Percentiles rank a stretch among this genome's conserved stretches.
phyloP scores from a whole-genome alignment of 192 early-diverging fungal genomes.

The Gigaspora rosea region DNA sequence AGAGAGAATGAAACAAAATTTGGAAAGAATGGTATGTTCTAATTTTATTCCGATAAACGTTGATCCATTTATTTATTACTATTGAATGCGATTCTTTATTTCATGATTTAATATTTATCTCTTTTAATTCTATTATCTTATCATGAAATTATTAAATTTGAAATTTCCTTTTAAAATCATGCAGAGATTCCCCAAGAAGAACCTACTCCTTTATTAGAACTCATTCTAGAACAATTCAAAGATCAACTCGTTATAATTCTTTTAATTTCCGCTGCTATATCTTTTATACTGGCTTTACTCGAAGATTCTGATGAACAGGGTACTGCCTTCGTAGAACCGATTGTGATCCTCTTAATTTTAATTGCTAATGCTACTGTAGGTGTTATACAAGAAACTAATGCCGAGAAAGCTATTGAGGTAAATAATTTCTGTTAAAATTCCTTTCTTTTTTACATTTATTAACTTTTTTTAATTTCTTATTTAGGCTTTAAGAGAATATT shows the following conservation, averaged over 20 bases:
- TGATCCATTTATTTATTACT: not conserved
- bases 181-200: slow-evolving; percentile 87
- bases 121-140: not conserved
- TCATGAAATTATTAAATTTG: not conserved
- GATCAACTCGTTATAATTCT: slow-evolving; percentile 98
- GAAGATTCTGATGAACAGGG: slow-evolving; percentile 68
- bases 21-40: slow-evolving; percentile 74
- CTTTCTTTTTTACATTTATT: not conserved
- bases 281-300: slow-evolving; percentile 89
- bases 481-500: slow-evolving; percentile 91
- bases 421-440: not conserved
- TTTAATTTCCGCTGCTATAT: slow-evolving; percentile 85
- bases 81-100: not conserved
- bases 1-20: slow-evolving; percentile 59
- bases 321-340: slow-evolving; percentile 96
- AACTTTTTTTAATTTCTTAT: not conserved
- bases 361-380: slow-evolving; percentile 98
- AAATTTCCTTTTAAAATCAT: not conserved
- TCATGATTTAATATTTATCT: too few relatives aligned
- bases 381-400: slow-evolving; percentile 93
- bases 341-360: slow-evolving; percentile 96
- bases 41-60: not conserved
- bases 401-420: slow-evolving; percentile 96
- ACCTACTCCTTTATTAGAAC: slow-evolving; percentile 85
- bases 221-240: slow-evolving; percentile 97